Evolutionary conservation across 352 stramenopile genomes (phyloP).

Genomic region (Pythium brachiatum): DNA sequence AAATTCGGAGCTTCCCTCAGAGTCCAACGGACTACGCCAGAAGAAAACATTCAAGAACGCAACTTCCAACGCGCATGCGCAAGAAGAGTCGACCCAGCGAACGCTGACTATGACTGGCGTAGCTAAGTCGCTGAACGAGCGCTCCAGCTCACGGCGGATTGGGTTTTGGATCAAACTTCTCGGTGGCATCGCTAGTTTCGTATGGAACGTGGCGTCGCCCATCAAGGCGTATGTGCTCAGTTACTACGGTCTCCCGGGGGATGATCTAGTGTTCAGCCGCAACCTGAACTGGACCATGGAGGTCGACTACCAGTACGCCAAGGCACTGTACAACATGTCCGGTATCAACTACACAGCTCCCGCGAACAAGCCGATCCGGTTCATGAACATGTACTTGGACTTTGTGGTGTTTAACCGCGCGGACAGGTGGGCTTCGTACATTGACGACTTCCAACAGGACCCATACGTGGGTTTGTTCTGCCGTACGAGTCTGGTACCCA

Average conservation of each 20-base stretch:
- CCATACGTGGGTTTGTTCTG: constrained; percentile 20
- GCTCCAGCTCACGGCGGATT: not conserved
- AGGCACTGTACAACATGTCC: constrained; percentile 15
- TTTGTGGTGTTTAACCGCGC: constrained; percentile 24
- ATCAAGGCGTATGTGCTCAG: constrained; percentile 23
- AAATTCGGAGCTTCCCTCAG: too few relatives aligned
- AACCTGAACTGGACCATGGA: constrained; percentile 23
- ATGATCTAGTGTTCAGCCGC: constrained; percentile 21
- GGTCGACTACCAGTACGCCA: constrained; percentile 22
- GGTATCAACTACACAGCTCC: constrained; percentile 15
- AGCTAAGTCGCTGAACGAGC: not conserved
- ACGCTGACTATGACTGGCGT: constrained; percentile 9
- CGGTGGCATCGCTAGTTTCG: constrained; percentile 1
- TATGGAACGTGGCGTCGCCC: constrained; percentile 22
- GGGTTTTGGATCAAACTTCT: constrained; percentile 18
- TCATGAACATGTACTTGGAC: constrained; percentile 27
- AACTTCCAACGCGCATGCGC: not conserved
- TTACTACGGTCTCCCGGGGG: constrained; percentile 12
- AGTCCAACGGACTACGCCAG: not conserved
- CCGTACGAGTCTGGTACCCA: constrained; percentile 18
- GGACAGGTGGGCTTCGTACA: constrained; percentile 9
- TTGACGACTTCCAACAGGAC: constrained; percentile 22
- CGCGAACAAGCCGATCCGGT: constrained; percentile 15
- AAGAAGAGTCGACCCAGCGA: not conserved
- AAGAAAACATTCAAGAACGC: constrained; percentile 8